phyloP scores from a whole-genome alignment of 2,329 filamentous ascomycete genomes.

The Aspergillus oerlinghausenensis region DNA sequence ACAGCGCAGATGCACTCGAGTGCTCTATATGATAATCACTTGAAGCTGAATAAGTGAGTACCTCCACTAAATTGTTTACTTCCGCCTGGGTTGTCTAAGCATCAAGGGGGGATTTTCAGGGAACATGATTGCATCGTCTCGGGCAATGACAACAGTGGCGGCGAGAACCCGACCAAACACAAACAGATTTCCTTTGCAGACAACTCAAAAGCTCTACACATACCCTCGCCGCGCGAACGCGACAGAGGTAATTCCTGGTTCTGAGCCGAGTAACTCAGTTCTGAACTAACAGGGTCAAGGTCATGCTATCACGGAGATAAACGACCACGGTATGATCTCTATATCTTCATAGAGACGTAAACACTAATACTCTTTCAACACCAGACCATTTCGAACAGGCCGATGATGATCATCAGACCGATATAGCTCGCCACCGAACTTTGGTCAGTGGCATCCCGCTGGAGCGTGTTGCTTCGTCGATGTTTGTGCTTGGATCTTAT shows the following conservation, averaged over 20 bases:
- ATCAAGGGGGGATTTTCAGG: not conserved
- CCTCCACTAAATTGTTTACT: not conserved
- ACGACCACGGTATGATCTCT: not conserved
- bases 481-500: constrained; percentile 8
- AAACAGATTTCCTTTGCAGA: constrained; percentile 11
- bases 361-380: not conserved
- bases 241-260: constrained; percentile 14
- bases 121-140: not conserved
- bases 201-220: constrained; percentile 21
- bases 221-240: constrained; percentile 20
- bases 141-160: not conserved
- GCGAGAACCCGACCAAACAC: not conserved
- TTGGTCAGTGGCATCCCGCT: constrained; percentile 1
- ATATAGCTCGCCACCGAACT: not conserved
- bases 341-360: not conserved
- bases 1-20: too few species aligned
- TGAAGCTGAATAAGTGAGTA: not conserved
- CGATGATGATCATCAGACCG: not conserved
- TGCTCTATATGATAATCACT: not conserved
- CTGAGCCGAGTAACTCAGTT: not conserved
- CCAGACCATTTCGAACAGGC: not conserved
- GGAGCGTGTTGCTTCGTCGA: constrained; percentile 7
- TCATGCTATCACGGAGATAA: constrained; percentile 9
- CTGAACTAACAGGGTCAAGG: constrained; percentile 14
- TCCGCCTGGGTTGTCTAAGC: not conserved